Percentiles rank a stretch among this genome's conserved stretches.
Evolutionary conservation across 2,329 filamentous ascomycete species (phyloP).

Genomic region (Epichloe sp.): DNA sequence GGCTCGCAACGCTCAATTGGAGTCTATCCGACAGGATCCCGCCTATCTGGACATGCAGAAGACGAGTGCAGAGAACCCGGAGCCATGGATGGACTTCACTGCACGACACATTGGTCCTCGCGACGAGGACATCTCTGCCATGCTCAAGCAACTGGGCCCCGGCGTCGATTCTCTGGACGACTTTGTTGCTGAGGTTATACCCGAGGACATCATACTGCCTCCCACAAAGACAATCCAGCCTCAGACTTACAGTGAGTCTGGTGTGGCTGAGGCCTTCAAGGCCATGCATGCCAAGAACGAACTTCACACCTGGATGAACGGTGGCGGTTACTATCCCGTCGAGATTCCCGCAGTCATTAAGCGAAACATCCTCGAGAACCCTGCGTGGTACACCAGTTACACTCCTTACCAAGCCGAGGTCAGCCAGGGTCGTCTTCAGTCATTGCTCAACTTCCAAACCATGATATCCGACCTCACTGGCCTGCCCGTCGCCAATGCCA

Average conservation of each 20-base stretch:
- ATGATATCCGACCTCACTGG: constrained; percentile 80
- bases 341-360: constrained; percentile 81
- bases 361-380: constrained; percentile 83
- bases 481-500: constrained; percentile 80
- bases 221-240: constrained; percentile 25
- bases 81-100: constrained; percentile 39
- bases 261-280: constrained; percentile 16
- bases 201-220: constrained; percentile 52
- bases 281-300: constrained; percentile 26
- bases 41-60: constrained; percentile 13
- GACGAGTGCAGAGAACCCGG: constrained; percentile 9
- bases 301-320: constrained; percentile 57
- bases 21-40: constrained; percentile 11
- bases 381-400: constrained; percentile 96
- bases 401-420: constrained; percentile 97
- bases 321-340: constrained; percentile 80
- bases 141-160: constrained; percentile 70
- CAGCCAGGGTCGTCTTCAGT: constrained; percentile 86
- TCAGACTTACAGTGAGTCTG: constrained; percentile 37
- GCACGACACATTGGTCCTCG: constrained; percentile 80
- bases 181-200: constrained; percentile 76
- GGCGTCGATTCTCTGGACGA: constrained; percentile 62
- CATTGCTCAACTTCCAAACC: constrained; percentile 90
- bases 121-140: constrained; percentile 52
- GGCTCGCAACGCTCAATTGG: constrained; percentile 5